Conservation (phyloP, 1,284 basidiomycete species). For the Volvariella surrecta region DNA sequence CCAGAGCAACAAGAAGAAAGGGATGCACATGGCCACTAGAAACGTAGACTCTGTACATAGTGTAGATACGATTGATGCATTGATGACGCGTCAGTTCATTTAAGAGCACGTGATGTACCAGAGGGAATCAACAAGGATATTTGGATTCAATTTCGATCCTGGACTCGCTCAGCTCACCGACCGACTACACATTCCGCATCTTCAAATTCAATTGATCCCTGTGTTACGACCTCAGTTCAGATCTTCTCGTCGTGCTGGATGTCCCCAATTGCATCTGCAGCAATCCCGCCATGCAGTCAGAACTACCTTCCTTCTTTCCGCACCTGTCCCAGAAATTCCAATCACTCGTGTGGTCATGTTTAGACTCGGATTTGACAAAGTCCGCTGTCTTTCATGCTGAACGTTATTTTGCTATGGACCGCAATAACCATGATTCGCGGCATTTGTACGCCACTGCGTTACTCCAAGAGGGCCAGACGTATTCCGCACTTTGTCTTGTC, state of each 20-base stretch:
- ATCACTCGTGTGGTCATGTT: slow-evolving; percentile 65
- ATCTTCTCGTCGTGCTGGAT: too few species aligned
- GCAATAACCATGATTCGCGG: slow-evolving; percentile 69
- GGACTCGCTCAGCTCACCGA: too few species aligned
- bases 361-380: slow-evolving; percentile 67
- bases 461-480: slow-evolving; percentile 64
- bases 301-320: slow-evolving; percentile 34
- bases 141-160: too few species aligned
- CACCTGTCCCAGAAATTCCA: slow-evolving; percentile 60
- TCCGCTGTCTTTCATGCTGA: slow-evolving; percentile 80
- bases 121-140: background rate
- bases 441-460: slow-evolving; percentile 80
- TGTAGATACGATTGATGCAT: too few species aligned
- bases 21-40: slow-evolving; percentile 48
- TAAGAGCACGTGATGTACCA: slow-evolving; percentile 4
- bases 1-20: slow-evolving; percentile 67
- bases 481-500: slow-evolving; percentile 71
- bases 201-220: too few species aligned
- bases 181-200: too few species aligned
- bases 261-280: too few species aligned
- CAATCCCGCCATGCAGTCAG: slow-evolving; percentile 32
- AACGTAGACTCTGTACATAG: background rate
- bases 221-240: too few species aligned
- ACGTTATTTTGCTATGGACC: slow-evolving; percentile 62
- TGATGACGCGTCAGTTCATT: background rate